phyloP scores from a whole-genome alignment of 192 early-diverging fungal genomes.

The Kickxella alabastrina region DNA sequence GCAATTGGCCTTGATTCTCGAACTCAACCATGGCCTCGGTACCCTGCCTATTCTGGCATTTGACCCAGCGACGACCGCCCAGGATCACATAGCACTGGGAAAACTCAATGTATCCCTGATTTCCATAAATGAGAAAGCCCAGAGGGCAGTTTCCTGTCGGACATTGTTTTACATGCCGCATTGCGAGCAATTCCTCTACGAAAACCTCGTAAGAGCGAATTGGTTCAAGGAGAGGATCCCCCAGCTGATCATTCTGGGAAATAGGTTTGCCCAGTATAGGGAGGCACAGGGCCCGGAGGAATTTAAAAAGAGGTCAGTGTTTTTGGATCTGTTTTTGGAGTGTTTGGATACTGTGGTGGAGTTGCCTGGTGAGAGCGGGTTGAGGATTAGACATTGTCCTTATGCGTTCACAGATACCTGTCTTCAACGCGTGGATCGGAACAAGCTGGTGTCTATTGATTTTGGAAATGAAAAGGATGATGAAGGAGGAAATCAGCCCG shows the following conservation, averaged over 20 bases:
- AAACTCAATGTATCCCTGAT: constrained; percentile 17
- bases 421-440: constrained; percentile 9
- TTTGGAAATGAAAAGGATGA: background rate
- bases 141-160: constrained; percentile 5
- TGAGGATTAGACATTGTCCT: constrained; percentile 28
- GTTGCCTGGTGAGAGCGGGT: constrained; percentile 23
- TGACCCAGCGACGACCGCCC: constrained; percentile 15
- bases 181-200: constrained; percentile 48
- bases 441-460: background rate
- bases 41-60: constrained; percentile 14
- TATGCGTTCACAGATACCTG: constrained; percentile 45
- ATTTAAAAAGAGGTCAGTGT: constrained; percentile 17
- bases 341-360: too few species aligned
- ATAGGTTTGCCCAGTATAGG: constrained; percentile 27
- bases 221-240: constrained; percentile 10
- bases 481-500: background rate
- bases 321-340: constrained; percentile 4
- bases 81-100: constrained; percentile 9
- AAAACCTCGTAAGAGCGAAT: constrained; percentile 38
- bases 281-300: constrained; percentile 13
- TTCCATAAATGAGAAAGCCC: constrained; percentile 28
- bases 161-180: constrained; percentile 52
- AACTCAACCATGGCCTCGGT: constrained; percentile 10
- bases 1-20: constrained; percentile 31
- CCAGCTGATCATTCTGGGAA: constrained; percentile 24